Conservation (phyloP, 2,329 filamentous ascomycete genomes). For the Penicillium frequentans region DNA sequence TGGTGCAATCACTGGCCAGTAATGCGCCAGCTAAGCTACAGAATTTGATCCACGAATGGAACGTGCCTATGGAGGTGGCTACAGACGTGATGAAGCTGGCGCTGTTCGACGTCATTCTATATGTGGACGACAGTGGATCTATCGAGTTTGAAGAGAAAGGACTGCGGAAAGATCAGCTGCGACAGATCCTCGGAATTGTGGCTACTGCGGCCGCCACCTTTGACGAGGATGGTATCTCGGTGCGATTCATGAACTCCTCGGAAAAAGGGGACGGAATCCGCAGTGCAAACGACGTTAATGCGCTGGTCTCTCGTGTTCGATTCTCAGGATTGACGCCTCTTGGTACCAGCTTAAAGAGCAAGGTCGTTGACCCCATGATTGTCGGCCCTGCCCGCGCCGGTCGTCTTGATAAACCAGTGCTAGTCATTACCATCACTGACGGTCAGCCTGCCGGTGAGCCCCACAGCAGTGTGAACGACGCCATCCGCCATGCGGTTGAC, state of each 20-base stretch:
- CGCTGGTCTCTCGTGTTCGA: constrained; percentile 57
- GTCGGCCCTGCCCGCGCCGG: constrained; percentile 53
- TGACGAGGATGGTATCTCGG: constrained; percentile 65
- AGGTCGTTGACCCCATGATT: constrained; percentile 64
- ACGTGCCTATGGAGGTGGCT: constrained; percentile 59
- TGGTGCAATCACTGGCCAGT: constrained; percentile 33
- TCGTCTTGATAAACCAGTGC: constrained; percentile 61
- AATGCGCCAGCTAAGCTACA: constrained; percentile 49
- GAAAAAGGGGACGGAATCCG: constrained; percentile 56
- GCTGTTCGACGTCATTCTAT: constrained; percentile 63
- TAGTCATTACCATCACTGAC: constrained; percentile 66
- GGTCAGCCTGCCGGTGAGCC: constrained; percentile 66
- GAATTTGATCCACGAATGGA: constrained; percentile 58
- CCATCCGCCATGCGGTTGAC: constrained; percentile 55
- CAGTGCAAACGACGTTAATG: constrained; percentile 58
- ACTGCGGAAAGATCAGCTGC: constrained; percentile 65
- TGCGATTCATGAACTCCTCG: constrained; percentile 69
- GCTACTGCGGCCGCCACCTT: constrained; percentile 67
- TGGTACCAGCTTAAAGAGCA: constrained; percentile 62
- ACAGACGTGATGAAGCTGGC: constrained; percentile 64
- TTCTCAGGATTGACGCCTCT: constrained; percentile 69
- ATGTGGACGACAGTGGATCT: constrained; percentile 68
- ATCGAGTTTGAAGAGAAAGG: constrained; percentile 69
- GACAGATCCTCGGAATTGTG: constrained; percentile 63
- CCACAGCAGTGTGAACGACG: constrained; percentile 56